Evolutionary conservation across 2,329 filamentous ascomycete species (phyloP).

Genomic region (Colletotrichum graminicola): DNA sequence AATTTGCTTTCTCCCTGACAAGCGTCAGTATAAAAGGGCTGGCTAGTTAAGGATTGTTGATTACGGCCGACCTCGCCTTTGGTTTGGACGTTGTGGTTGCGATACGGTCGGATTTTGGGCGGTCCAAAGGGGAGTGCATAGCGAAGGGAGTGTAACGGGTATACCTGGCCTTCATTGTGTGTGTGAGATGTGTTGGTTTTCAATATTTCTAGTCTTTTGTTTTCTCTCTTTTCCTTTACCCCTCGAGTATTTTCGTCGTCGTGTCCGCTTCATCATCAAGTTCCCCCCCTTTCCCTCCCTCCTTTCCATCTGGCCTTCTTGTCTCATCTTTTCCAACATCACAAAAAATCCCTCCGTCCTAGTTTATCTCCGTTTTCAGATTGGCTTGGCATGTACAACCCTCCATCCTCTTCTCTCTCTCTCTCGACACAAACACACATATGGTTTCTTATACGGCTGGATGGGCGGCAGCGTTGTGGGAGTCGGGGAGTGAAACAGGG

Average conservation of each 20-base stretch:
- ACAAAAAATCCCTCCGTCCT: slow-evolving; percentile 22
- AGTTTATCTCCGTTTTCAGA: slow-evolving; percentile 18
- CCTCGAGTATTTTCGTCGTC: slow-evolving; percentile 32
- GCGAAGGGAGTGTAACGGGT: slow-evolving; percentile 58
- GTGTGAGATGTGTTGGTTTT: slow-evolving; percentile 45
- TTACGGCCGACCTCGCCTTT: slow-evolving; percentile 39
- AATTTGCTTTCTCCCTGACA: slow-evolving; percentile 47
- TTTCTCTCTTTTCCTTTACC: slow-evolving; percentile 16
- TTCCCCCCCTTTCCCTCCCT: background rate
- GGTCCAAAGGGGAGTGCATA: slow-evolving; percentile 51
- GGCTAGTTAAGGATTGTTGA: slow-evolving; percentile 42
- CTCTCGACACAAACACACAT: slow-evolving; percentile 30
- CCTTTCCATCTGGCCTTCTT: slow-evolving; percentile 13
- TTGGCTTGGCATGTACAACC: slow-evolving; percentile 34
- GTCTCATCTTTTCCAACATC: slow-evolving; percentile 5
- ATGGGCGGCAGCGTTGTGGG: slow-evolving; percentile 44
- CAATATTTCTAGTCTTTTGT: slow-evolving; percentile 34
- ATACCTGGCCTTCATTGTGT: slow-evolving; percentile 54
- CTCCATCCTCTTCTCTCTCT: slow-evolving; percentile 17
- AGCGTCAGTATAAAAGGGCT: slow-evolving; percentile 43
- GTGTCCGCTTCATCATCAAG: slow-evolving; percentile 36
- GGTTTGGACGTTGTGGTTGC: slow-evolving; percentile 50
- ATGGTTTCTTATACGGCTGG: slow-evolving; percentile 39
- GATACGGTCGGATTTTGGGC: slow-evolving; percentile 41
- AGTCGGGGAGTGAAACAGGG: slow-evolving; percentile 43